These are phyloP conservation scores for Apiospora koreana DNA, from an alignment of 2,329 filamentous ascomycete species.

Conservation along the genomic window DNA sequence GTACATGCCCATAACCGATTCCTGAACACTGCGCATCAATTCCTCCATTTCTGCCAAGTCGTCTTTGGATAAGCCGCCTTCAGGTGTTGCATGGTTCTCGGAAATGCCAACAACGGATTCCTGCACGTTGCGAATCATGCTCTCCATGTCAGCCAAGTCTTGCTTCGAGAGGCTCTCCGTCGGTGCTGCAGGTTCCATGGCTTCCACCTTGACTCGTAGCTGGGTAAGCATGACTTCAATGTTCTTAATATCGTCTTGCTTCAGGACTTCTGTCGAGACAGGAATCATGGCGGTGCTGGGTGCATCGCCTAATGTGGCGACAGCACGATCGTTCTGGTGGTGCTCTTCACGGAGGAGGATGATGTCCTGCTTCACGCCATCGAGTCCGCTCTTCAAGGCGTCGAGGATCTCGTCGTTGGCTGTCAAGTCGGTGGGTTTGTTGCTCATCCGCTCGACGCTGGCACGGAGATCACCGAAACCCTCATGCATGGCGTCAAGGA, in stretches of 20 bases:
- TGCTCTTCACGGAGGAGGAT: conserved; percentile 68
- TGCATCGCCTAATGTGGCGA: conserved; percentile 46
- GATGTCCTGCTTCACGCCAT: conserved; percentile 75
- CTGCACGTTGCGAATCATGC: conserved; percentile 47
- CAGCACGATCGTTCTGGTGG: conserved; percentile 27
- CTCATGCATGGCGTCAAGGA: conserved; percentile 87
- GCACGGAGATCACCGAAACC: conserved; percentile 76
- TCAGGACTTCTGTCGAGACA: conserved; percentile 51
- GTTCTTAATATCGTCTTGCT: conserved; percentile 77
- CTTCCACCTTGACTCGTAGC: conserved; percentile 81
- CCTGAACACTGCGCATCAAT: conserved; percentile 46
- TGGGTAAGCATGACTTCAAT: conserved; percentile 83
- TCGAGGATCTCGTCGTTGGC: conserved; percentile 89
- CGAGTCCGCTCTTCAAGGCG: conserved; percentile 79
- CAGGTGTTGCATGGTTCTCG: not conserved
- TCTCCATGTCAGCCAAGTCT: conserved; percentile 42
- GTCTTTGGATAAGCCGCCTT: conserved; percentile 44
- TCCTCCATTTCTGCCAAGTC: conserved; percentile 44
- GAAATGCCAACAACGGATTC: conserved; percentile 37
- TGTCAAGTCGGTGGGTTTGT: conserved; percentile 80
- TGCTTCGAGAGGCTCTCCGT: conserved; percentile 41
- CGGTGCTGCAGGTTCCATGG: conserved; percentile 57
- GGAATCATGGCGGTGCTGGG: conserved; percentile 47
- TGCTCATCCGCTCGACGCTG: conserved; percentile 74
- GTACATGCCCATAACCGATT: conserved; percentile 35